These are phyloP conservation scores for Helicocarpus griseus DNA, from an alignment of 2,329 filamentous ascomycete species.

Conservation along the genomic window DNA sequence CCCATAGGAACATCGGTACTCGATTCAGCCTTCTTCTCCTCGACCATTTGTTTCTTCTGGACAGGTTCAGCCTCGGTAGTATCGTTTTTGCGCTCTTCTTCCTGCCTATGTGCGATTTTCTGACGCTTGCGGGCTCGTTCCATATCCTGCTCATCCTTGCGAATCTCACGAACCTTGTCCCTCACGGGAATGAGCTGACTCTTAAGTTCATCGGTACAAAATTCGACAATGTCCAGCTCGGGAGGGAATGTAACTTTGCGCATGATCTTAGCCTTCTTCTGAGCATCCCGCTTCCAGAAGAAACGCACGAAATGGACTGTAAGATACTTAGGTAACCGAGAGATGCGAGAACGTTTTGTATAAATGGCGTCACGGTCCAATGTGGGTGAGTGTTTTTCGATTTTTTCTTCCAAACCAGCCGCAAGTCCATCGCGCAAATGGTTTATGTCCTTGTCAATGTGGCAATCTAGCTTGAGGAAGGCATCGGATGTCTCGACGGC, in stretches of 20 bases:
- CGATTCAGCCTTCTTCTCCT: conserved; percentile 48
- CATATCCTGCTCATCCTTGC: conserved; percentile 90
- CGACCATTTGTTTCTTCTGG: conserved; percentile 40
- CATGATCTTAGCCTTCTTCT: conserved; percentile 99
- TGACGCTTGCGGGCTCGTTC: conserved; percentile 87
- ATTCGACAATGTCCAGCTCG: conserved; percentile 87
- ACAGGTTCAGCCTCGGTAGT: conserved; percentile 27
- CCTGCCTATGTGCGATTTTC: conserved; percentile 56
- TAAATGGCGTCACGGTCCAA: conserved; percentile 73
- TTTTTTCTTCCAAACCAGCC: conserved; percentile 71
- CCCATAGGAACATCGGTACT: conserved; percentile 62
- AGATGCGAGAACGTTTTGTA: conserved; percentile 84
- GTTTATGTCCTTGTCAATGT: conserved; percentile 80
- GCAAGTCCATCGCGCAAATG: conserved; percentile 82
- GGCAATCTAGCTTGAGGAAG: conserved; percentile 92
- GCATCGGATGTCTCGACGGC: conserved; percentile 57
- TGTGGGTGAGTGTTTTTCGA: conserved; percentile 77
- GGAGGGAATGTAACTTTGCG: conserved; percentile 94
- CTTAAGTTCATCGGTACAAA: conserved; percentile 84
- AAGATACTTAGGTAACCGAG: conserved; percentile 85
- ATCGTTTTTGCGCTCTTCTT: conserved; percentile 40
- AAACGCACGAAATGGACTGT: conserved; percentile 97
- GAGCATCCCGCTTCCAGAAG: conserved; percentile 90
- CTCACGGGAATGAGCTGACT: conserved; percentile 80
- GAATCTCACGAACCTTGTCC: conserved; percentile 88